These are phyloP conservation scores for Calonectria naviculata DNA, from an alignment of 2,329 filamentous ascomycete genomes.

Conservation along the genomic window DNA sequence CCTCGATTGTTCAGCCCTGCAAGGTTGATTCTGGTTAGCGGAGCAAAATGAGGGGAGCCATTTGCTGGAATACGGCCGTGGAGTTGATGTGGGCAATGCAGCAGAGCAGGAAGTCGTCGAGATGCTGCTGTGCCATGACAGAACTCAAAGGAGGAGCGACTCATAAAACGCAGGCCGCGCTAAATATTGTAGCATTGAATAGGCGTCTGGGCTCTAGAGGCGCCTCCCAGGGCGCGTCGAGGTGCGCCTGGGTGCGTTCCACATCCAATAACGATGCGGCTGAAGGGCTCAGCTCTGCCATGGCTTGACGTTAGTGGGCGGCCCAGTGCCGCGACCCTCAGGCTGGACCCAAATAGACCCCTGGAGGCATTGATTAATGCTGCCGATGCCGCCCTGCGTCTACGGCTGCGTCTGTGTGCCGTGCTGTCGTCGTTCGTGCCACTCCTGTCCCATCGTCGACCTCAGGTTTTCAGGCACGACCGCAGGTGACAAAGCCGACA, in stretches of 20 bases:
- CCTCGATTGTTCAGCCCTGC: constrained; percentile 21
- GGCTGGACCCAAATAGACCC: constrained; percentile 10
- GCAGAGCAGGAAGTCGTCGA: background rate
- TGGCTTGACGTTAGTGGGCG: constrained; percentile 23
- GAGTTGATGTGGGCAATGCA: background rate
- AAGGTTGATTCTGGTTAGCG: background rate
- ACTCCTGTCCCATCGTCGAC: constrained; percentile 15
- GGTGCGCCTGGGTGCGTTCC: background rate
- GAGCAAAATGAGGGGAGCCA: background rate
- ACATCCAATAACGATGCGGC: constrained; percentile 22
- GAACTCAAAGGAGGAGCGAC: background rate
- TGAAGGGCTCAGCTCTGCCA: constrained; percentile 22
- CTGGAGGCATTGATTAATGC: constrained; percentile 1
- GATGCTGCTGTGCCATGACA: background rate
- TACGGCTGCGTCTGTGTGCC: background rate
- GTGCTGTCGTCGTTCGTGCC: background rate
- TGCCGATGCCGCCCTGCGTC: background rate
- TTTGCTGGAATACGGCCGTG: background rate
- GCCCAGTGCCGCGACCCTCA: constrained; percentile 5
- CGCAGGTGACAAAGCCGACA: constrained; percentile 11
- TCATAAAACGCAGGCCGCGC: background rate
- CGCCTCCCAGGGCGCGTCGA: constrained; percentile 7
- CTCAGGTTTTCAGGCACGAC: constrained; percentile 20
- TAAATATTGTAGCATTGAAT: background rate
- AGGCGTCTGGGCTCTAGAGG: background rate